Conservation (phyloP, 306 rosid genomes). For the Erythrophleum fordii region DNA sequence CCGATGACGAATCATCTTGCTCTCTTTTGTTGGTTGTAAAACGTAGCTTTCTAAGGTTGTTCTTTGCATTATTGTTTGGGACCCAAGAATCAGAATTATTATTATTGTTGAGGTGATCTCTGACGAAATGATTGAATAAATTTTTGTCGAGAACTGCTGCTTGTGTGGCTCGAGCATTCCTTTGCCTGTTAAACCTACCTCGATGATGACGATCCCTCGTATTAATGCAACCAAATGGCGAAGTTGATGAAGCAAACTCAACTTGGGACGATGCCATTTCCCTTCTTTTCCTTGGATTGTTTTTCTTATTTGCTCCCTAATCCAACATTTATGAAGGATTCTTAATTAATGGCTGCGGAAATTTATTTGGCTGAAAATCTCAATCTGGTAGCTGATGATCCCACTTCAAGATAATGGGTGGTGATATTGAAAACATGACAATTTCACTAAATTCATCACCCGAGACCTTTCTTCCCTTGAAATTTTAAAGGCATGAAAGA, state of each 20-base stretch:
- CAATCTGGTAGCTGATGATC: too few relatives aligned
- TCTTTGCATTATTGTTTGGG: neutral
- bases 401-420: neutral
- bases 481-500: too few relatives aligned
- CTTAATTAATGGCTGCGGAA: too few relatives aligned
- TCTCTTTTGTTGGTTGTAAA: neutral
- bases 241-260: constrained; percentile 57
- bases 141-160: neutral
- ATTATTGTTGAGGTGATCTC: constrained; percentile 57
- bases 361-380: too few relatives aligned
- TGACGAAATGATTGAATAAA: constrained; percentile 47
- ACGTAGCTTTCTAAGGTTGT: constrained; percentile 17
- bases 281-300: neutral
- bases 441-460: constrained; percentile 23
- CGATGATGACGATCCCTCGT: constrained; percentile 64
- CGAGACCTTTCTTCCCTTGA: neutral
- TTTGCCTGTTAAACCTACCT: constrained; percentile 37
- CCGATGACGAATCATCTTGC: neutral
- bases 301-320: neutral
- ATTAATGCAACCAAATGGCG: constrained; percentile 64
- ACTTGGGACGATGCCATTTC: constrained; percentile 77
- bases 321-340: neutral
- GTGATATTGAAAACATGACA: neutral
- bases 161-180: neutral
- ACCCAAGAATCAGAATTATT: neutral